Percentiles rank a stretch among this genome's conserved stretches.
Conservation (phyloP, 768 basidiomycete species). For the Postia placenta region DNA sequence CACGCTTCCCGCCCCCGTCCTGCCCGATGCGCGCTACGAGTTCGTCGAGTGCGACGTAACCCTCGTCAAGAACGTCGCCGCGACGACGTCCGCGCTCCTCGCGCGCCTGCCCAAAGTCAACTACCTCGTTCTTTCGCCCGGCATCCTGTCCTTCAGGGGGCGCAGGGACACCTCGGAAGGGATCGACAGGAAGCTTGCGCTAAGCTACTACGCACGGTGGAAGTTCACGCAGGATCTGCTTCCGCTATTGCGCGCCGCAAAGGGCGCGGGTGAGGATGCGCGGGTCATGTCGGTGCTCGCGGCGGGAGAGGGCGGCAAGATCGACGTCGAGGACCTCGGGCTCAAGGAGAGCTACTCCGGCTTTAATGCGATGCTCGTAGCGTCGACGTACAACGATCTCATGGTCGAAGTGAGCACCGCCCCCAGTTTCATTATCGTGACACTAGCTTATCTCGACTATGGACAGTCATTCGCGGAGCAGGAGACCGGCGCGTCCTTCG, state of each 20-base stretch:
- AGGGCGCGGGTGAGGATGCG: conserved; percentile 40
- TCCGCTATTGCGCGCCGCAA: conserved; percentile 37
- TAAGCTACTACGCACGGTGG: conserved; percentile 50
- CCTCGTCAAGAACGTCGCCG: conserved; percentile 43
- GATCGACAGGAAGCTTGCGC: conserved; percentile 35
- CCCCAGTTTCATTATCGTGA: not conserved
- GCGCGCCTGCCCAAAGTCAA: conserved; percentile 39
- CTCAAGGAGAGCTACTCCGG: conserved; percentile 39
- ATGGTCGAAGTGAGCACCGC: conserved; percentile 38
- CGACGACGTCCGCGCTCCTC: conserved; percentile 24
- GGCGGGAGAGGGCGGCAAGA: conserved; percentile 27
- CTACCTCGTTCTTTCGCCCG: conserved; percentile 43
- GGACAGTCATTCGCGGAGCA: conserved; percentile 33
- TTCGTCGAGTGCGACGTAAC: conserved; percentile 48
- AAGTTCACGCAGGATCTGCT: conserved; percentile 40
- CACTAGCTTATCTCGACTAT: not conserved
- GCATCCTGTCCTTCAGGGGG: conserved; percentile 32
- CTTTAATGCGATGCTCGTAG: conserved; percentile 25
- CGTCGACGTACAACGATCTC: conserved; percentile 46
- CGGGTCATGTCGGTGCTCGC: conserved; percentile 40
- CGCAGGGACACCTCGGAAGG: conserved; percentile 39
- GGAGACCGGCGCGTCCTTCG: conserved; percentile 36
- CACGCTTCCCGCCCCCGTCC: conserved; percentile 24
- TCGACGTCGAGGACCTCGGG: conserved; percentile 44
- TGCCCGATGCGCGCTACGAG: conserved; percentile 24